phyloP scores from a whole-genome alignment of 169 alveolate species.

The Plasmodium blacklocki region DNA sequence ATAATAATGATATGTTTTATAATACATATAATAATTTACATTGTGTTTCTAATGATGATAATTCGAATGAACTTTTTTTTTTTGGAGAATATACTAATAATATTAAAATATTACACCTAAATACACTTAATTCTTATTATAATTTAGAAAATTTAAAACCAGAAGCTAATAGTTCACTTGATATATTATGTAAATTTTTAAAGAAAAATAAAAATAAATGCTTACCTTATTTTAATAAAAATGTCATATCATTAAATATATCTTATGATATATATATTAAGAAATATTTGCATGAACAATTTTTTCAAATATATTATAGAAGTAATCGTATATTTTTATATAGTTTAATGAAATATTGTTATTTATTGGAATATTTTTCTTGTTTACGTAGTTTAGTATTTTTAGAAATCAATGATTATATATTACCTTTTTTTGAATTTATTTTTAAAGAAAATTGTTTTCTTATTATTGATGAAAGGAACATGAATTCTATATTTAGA shows the following conservation, averaged over 20 bases:
- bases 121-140: conserved; percentile 71
- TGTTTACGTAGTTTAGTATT: conserved; percentile 76
- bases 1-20: background rate
- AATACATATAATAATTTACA: background rate
- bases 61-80: background rate
- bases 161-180: conserved; percentile 27
- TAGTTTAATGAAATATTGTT: conserved; percentile 70
- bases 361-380: conserved; percentile 55
- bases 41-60: background rate
- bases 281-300: conserved; percentile 65
- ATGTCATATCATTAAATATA: conserved; percentile 53
- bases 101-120: conserved; percentile 53
- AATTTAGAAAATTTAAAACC: conserved; percentile 38
- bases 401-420: conserved; percentile 71
- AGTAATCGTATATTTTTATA: conserved; percentile 70
- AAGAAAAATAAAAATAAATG: conserved; percentile 17
- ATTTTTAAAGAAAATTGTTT: conserved; percentile 60
- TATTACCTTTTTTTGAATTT: conserved; percentile 66
- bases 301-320: conserved; percentile 27
- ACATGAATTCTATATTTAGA: conserved; percentile 56
- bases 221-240: conserved; percentile 62
- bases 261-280: conserved; percentile 65
- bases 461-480: conserved; percentile 71
- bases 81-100: background rate
- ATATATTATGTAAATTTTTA: conserved; percentile 47